A percentile compares a stretch with the other conserved stretches of the same genome.
Evolutionary conservation across 306 rosid species (phyloP).

Genomic region (Lathyrus aphaca): DNA sequence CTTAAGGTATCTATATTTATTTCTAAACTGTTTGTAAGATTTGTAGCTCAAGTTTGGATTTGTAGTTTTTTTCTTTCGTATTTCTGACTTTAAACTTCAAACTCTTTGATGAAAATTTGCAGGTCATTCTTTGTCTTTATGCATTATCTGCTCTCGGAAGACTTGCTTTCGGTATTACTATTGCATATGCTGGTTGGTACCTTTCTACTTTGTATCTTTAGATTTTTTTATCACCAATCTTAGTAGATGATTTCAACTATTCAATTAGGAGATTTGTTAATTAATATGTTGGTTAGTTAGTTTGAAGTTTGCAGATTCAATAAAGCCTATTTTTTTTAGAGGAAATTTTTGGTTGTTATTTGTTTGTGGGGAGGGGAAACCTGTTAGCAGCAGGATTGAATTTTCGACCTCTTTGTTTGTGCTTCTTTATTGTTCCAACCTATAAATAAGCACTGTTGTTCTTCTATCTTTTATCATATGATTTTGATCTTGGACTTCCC

Average conservation of each 20-base stretch:
- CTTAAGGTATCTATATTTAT: slow-evolving; percentile 49
- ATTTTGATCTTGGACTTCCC: not conserved
- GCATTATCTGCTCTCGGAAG: slow-evolving; percentile 76
- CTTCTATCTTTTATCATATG: no score
- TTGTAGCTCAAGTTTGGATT: no score
- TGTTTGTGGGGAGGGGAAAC: no score
- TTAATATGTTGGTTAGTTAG: not conserved
- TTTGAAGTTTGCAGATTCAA: not conserved
- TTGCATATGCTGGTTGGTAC: slow-evolving; percentile 72
- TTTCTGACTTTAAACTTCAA: not conserved
- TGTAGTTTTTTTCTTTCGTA: not conserved
- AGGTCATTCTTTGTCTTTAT: slow-evolving; percentile 77
- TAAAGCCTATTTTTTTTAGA: not conserved
- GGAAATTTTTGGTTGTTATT: no score
- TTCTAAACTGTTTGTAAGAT: no score
- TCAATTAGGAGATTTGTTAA: no score
- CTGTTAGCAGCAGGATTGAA: no score
- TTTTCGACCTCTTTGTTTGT: no score
- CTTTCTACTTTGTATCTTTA: slow-evolving; percentile 17
- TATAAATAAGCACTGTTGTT: no score
- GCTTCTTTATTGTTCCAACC: no score
- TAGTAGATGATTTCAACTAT: no score
- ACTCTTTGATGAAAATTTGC: not conserved
- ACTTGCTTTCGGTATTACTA: slow-evolving; percentile 76
- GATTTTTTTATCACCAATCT: not conserved